These are phyloP conservation scores for Ophiostoma perfectum DNA, from an alignment of 2,329 filamentous ascomycete genomes.

Conservation along the genomic window DNA sequence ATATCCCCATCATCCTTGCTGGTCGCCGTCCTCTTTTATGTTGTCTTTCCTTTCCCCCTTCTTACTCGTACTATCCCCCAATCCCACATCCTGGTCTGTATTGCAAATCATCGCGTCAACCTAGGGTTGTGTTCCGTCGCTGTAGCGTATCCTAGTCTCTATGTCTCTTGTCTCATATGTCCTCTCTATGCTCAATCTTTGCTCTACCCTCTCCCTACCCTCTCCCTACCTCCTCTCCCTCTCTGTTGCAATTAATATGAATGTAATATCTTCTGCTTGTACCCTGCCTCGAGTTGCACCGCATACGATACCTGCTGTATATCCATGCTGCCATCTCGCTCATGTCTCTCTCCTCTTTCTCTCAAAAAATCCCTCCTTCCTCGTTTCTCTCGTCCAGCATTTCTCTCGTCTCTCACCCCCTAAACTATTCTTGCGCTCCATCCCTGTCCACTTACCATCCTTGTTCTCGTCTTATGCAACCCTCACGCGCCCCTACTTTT, in stretches of 20 bases:
- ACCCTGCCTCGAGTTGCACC: not conserved
- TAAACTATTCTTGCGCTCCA: not conserved
- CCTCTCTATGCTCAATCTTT: not conserved
- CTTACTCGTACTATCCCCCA: not conserved
- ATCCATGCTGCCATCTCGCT: not conserved
- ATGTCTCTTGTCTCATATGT: not conserved
- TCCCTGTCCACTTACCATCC: not conserved
- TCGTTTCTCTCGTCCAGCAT: not conserved
- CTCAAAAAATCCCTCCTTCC: not conserved
- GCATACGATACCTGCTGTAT: not conserved
- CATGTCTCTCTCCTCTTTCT: too few species aligned
- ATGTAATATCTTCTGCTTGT: not conserved
- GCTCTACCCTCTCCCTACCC: not conserved
- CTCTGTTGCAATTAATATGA: not conserved
- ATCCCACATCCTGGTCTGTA: not conserved
- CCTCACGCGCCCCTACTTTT: not conserved
- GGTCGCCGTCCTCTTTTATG: not conserved
- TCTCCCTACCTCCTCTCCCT: not conserved
- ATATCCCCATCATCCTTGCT: not conserved
- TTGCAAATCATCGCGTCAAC: conserved; percentile 3
- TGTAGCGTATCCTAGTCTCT: not conserved
- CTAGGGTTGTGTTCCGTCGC: not conserved
- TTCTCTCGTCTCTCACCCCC: not conserved
- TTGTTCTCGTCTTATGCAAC: not conserved
- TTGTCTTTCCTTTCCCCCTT: not conserved